phyloP scores from a whole-genome alignment of 1,284 basidiomycete genomes.

The Cryptococcus sp. region DNA sequence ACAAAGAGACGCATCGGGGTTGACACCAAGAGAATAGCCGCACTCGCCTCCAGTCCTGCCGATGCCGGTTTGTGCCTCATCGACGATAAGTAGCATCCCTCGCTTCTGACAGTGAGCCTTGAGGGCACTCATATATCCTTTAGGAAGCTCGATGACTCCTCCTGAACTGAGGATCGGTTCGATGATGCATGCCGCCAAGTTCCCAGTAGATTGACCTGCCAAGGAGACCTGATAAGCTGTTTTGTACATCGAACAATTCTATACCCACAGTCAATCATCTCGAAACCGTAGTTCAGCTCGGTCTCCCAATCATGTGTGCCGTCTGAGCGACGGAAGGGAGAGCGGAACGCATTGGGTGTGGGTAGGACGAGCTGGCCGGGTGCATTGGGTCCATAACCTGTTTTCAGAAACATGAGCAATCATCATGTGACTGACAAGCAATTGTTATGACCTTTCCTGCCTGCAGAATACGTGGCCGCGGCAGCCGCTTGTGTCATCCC shows the following conservation, averaged over 20 bases:
- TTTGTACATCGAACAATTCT: neutral
- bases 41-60: slow-evolving; percentile 79
- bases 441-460: slow-evolving; percentile 22
- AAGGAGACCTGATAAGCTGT: neutral
- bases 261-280: slow-evolving; percentile 37
- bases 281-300: slow-evolving; percentile 43
- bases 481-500: slow-evolving; percentile 42
- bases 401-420: neutral
- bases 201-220: slow-evolving; percentile 32
- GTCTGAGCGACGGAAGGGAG: slow-evolving; percentile 37
- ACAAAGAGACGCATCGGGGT: neutral
- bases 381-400: slow-evolving; percentile 36
- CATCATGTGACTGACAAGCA: neutral
- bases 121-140: slow-evolving; percentile 35
- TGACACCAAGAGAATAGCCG: neutral
- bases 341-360: slow-evolving; percentile 32
- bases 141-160: slow-evolving; percentile 37
- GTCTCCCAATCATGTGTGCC: slow-evolving; percentile 46
- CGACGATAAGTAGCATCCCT: slow-evolving; percentile 66
- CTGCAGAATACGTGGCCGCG: slow-evolving; percentile 40
- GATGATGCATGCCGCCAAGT: slow-evolving; percentile 44
- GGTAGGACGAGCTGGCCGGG: slow-evolving; percentile 35
- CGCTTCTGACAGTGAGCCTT: slow-evolving; percentile 35
- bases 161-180: slow-evolving; percentile 54
- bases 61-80: slow-evolving; percentile 85